Conservation (phyloP, 1,139 yeast species). For the Blastobotrys petasosporus region DNA sequence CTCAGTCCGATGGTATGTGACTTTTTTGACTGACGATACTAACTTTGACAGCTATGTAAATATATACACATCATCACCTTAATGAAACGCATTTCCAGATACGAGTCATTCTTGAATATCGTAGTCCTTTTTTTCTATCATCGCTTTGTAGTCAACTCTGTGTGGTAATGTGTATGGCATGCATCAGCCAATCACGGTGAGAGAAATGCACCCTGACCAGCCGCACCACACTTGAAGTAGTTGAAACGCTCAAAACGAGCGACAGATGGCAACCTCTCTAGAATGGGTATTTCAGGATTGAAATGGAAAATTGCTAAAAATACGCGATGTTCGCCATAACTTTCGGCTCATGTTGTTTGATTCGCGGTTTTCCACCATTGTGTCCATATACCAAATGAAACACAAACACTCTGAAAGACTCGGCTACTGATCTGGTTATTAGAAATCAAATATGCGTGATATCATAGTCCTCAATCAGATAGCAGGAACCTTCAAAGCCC, state of each 20-base stretch:
- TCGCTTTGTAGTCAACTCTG: not conserved
- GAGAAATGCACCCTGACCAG: not conserved
- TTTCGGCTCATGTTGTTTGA: too few species aligned
- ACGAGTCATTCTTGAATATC: not conserved
- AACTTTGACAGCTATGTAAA: conserved; percentile 28
- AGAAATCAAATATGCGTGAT: too few species aligned
- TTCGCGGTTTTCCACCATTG: too few species aligned
- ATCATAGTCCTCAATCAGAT: too few species aligned
- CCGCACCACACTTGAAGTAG: too few species aligned
- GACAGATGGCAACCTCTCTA: not conserved
- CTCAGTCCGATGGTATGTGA: conserved; percentile 56
- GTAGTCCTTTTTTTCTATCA: not conserved
- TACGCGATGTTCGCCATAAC: too few species aligned
- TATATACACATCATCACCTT: not conserved
- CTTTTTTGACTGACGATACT: conserved; percentile 11
- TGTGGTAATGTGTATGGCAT: not conserved
- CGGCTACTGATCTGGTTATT: too few species aligned
- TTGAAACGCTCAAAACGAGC: too few species aligned
- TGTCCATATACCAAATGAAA: too few species aligned
- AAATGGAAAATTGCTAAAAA: too few species aligned
- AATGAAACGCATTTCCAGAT: not conserved
- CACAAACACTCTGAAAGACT: too few species aligned
- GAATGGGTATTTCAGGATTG: not conserved
- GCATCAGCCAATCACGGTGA: not conserved
- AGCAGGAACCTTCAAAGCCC: too few species aligned